Conservation (phyloP, 768 basidiomycete species). For the Agaricus bisporus region DNA sequence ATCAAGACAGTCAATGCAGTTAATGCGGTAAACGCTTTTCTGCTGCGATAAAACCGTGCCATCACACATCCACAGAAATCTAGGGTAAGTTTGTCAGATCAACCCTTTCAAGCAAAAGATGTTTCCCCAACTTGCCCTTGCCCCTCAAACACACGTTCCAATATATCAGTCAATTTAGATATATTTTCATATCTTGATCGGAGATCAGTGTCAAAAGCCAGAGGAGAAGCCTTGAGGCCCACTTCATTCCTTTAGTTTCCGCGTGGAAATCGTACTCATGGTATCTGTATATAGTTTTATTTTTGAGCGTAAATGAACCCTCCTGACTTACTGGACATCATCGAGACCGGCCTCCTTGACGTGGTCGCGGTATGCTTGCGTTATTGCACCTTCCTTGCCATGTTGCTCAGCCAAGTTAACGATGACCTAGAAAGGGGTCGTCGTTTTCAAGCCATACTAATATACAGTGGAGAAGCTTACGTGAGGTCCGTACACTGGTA, state of each 20-base stretch:
- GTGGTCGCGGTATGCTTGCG: conserved; percentile 69
- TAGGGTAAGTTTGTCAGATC: conserved; percentile 19
- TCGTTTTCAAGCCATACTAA: not conserved
- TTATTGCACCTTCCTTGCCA: conserved; percentile 82
- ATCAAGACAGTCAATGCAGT: conserved; percentile 95
- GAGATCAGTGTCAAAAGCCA: not conserved
- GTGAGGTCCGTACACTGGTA: conserved; percentile 71
- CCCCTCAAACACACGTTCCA: conserved; percentile 68
- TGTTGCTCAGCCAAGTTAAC: conserved; percentile 89
- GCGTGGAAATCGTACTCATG: conserved; percentile 88
- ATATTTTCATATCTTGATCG: conserved; percentile 80
- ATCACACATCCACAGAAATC: conserved; percentile 81
- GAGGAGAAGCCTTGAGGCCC: conserved; percentile 16
- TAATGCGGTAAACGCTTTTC: conserved; percentile 82
- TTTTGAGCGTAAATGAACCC: conserved; percentile 2
- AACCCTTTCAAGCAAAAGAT: conserved; percentile 5
- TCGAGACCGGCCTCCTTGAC: conserved; percentile 49
- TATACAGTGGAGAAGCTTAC: conserved; percentile 29
- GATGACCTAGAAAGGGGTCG: conserved; percentile 45
- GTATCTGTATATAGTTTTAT: conserved; percentile 41
- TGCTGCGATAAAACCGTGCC: conserved; percentile 69
- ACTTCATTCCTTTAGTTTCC: conserved; percentile 96
- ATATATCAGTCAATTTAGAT: conserved; percentile 60
- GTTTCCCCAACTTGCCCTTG: conserved; percentile 55
- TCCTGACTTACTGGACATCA: conserved; percentile 46